Base-by-base conservation (phyloP, 169 alveolate species). In the Plasmodium falciparum region DNA sequence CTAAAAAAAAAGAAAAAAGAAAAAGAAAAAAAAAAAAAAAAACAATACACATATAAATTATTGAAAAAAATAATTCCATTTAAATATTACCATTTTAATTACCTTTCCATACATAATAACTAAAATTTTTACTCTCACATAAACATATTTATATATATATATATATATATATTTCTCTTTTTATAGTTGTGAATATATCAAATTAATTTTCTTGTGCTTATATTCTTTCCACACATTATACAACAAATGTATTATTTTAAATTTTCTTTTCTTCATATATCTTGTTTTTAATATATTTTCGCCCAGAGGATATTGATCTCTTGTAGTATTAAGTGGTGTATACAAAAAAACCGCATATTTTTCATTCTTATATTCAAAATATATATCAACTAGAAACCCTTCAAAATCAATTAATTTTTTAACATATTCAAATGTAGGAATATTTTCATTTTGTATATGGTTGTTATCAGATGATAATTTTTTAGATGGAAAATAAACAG, bases 381-480 rank as follows among this genome's bases (percentile, higher is more conserved):
- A 83, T 9, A 83, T 70, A 50, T 83, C 91, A 56, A 83, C 71
- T 83, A 83, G 52, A 47, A 83, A 71, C 3, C 91, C 91, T 83
- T 83, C 91, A 69, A n/a, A 83, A 69, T 83, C 91, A 69, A 54
- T 69, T 56, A 73, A 22, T 54, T 83, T 83, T 52, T 83, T 66
- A 17, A 83, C 17, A 59, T 73, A 67, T 22, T 69, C 15, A 73
- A 83, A 83, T 13, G 39, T 39, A 6, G n/a, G 50, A 15, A 8
- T 52, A 29, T 71, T 45, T 8, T 78, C 26, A 13, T 26, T 49
- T 13, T 12, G 5, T n/a, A 20, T 29, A 13, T 39, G 13, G n/a
- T 43, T 13, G n/a, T 33, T 76, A 39, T 39, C 47, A 39, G 11
- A 39, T 39, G 47, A 39, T 39, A 39, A 39, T 17, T 58, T 20